phyloP scores from a whole-genome alignment of 2,329 filamentous ascomycete genomes.

The Colletotrichum sp. region DNA sequence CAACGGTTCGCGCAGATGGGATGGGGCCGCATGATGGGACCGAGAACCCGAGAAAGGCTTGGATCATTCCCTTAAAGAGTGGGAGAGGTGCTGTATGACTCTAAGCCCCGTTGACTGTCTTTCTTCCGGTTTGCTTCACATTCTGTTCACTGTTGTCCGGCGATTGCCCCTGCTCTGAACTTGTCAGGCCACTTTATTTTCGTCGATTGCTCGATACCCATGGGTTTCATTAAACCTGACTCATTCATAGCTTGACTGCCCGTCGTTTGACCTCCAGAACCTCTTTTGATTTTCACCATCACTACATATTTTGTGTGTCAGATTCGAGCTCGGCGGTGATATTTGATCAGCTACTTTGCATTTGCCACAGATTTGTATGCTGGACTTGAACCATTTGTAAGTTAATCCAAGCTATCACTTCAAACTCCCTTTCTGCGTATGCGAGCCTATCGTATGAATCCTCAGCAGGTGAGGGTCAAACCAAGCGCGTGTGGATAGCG shows the following conservation, averaged over 20 bases:
- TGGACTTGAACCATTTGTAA: background rate
- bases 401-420: background rate
- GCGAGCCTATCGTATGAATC: background rate
- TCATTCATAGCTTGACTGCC: background rate
- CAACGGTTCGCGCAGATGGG: background rate
- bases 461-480: background rate
- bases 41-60: background rate
- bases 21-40: background rate
- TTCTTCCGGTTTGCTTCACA: background rate
- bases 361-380: background rate
- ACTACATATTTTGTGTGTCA: background rate
- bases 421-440: background rate
- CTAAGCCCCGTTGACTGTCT: background rate
- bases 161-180: background rate
- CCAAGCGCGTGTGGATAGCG: background rate
- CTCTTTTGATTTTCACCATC: background rate
- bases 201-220: background rate
- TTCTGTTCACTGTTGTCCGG: background rate
- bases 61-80: background rate
- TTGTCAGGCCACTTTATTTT: background rate
- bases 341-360: background rate
- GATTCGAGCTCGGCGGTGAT: background rate
- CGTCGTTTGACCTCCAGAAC: background rate
- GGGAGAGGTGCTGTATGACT: background rate
- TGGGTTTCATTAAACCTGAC: background rate